phyloP scores from a whole-genome alignment of 495 filamentous ascomycete species.

The Aspergillus indologenus region DNA sequence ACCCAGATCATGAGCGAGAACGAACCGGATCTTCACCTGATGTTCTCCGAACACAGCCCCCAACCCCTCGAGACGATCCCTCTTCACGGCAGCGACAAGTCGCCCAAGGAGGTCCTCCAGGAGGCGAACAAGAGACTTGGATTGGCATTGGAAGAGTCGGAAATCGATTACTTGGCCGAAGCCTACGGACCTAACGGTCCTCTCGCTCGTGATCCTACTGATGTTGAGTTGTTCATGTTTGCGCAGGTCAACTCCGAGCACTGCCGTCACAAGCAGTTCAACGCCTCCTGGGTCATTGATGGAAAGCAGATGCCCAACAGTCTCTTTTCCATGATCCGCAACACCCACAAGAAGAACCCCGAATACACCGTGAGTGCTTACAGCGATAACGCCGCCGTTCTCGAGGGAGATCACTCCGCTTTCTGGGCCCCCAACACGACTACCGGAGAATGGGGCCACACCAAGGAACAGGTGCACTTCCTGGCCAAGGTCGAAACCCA shows the following conservation, averaged over 20 bases:
- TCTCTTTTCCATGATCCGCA: conserved; percentile 92
- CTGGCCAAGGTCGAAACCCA: conserved; percentile 97
- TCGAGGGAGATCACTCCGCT: conserved; percentile 69
- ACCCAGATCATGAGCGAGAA: conserved; percentile 69
- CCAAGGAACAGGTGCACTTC: conserved; percentile 84
- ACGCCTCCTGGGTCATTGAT: conserved; percentile 96
- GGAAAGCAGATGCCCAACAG: conserved; percentile 71
- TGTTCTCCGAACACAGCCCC: conserved; percentile 77
- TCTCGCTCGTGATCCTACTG: conserved; percentile 68
- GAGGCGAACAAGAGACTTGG: conserved; percentile 79
- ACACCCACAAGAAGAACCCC: conserved; percentile 79
- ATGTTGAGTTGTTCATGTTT: conserved; percentile 99
- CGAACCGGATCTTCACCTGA: conserved; percentile 62
- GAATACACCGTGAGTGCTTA: conserved; percentile 87
- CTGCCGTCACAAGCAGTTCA: conserved; percentile 81
- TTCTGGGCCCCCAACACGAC: conserved; percentile 82
- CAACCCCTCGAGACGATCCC: conserved; percentile 68
- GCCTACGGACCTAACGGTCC: conserved; percentile 71
- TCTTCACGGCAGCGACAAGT: conserved; percentile 57
- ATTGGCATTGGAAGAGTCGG: conserved; percentile 78
- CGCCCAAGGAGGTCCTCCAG: conserved; percentile 68
- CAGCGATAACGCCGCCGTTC: conserved; percentile 93
- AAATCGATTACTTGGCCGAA: conserved; percentile 90
- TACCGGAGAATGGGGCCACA: conserved; percentile 83
- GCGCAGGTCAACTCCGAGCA: conserved; percentile 76